phyloP scores from a whole-genome alignment of 805 yeast genomes.

The Nakazawaea peltata region DNA sequence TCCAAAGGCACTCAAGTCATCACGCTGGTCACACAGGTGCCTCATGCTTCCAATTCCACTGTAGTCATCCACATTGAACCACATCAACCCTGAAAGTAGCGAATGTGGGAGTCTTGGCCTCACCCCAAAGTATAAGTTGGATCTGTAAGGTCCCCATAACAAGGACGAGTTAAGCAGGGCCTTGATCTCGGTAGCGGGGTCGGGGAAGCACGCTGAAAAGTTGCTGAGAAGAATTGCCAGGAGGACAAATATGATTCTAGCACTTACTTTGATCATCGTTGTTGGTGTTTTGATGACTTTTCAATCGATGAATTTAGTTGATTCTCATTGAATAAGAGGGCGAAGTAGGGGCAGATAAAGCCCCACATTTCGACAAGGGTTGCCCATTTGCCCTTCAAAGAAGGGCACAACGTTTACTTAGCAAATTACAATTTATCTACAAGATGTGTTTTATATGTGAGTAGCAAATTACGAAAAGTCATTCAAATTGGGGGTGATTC shows the following conservation, averaged over 20 bases:
- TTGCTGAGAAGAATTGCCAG: neutral
- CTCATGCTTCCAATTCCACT: constrained; percentile 49
- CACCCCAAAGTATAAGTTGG: constrained; percentile 79
- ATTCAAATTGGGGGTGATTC: too few species aligned
- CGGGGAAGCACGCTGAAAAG: too few species aligned
- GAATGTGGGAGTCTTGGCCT: constrained; percentile 76
- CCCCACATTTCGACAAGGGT: too few species aligned
- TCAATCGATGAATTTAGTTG: neutral
- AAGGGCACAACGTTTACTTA: too few species aligned
- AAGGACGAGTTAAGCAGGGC: constrained; percentile 34
- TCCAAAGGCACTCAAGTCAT: constrained; percentile 64
- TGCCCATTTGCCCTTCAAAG: too few species aligned
- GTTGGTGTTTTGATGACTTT: too few species aligned
- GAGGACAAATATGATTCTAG: neutral
- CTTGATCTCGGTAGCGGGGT: constrained; percentile 1
- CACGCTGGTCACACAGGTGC: constrained; percentile 69
- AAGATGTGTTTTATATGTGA: too few species aligned
- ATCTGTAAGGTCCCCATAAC: constrained; percentile 90
- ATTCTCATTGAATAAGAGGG: too few species aligned
- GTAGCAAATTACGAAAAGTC: too few species aligned
- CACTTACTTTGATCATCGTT: too few species aligned
- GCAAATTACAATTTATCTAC: too few species aligned
- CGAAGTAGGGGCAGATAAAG: too few species aligned
- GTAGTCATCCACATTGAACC: constrained; percentile 66
- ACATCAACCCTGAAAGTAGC: constrained; percentile 73